A percentile compares a stretch with the other conserved stretches of the same genome.
These are phyloP conservation scores for Cruciata laevipes DNA, from an alignment of 257 asterid species.

Conservation along the genomic window DNA sequence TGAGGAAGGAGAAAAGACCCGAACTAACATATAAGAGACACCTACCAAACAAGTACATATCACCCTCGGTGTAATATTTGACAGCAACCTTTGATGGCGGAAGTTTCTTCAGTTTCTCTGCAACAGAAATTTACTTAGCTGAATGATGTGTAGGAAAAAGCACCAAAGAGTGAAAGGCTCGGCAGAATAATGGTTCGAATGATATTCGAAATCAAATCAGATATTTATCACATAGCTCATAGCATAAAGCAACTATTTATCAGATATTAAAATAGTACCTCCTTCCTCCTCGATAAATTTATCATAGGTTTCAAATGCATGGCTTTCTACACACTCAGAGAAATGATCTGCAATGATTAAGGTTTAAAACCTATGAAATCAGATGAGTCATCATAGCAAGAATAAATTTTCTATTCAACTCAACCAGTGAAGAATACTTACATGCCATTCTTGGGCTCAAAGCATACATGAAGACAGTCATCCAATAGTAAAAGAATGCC, in stretches of 20 bases:
- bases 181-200: neutral
- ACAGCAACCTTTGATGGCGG: conserved; percentile 78
- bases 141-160: neutral
- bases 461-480: conserved; percentile 79
- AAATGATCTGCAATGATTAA: conserved; percentile 64
- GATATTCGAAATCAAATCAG: conserved; percentile 5
- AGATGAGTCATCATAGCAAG: conserved; percentile 5
- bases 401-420: neutral
- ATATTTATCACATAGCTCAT: neutral
- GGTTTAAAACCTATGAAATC: neutral
- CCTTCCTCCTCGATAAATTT: conserved; percentile 71
- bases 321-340: conserved; percentile 91
- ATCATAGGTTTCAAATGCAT: conserved; percentile 95
- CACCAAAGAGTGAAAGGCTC: neutral
- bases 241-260: neutral
- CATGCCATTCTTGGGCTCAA: conserved; percentile 99
- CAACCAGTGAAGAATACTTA: conserved; percentile 30
- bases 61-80: conserved; percentile 79
- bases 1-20: neutral
- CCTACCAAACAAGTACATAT: conserved; percentile 91
- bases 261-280: conserved; percentile 37
- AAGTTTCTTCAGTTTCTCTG: conserved; percentile 63
- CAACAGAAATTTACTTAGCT: conserved; percentile 12
- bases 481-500: conserved; percentile 70
- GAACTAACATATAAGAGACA: neutral